These are phyloP conservation scores for Dictyostelium firmibasis DNA, from an alignment of 78 protist genomes.

Conservation along the genomic window DNA sequence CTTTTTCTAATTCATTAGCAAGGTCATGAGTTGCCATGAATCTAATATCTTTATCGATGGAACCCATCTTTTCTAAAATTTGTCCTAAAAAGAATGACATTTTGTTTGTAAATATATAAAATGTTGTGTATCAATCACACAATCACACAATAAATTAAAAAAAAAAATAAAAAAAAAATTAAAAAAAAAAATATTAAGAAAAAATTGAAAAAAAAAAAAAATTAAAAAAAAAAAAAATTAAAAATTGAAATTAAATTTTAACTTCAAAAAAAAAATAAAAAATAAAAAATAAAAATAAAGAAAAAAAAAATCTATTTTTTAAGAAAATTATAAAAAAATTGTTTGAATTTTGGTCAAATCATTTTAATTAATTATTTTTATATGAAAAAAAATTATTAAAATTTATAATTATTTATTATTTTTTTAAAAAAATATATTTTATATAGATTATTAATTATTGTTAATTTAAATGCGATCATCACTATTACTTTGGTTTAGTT, in stretches of 20 bases:
- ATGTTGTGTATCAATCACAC: background rate
- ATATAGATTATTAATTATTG: background rate
- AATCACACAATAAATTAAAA: background rate
- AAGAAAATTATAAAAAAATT: background rate
- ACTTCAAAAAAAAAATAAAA: background rate
- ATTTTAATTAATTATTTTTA: too few species aligned
- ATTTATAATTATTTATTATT: too few species aligned
- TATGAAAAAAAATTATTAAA: too few species aligned
- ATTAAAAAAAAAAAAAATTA: background rate
- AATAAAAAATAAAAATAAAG: background rate
- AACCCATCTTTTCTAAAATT: conserved; percentile 48
- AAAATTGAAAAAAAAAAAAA: background rate
- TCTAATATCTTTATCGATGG: conserved; percentile 82
- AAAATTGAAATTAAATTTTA: background rate
- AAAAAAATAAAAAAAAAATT: background rate
- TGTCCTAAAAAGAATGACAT: conserved; percentile 73
- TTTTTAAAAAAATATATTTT: too few species aligned
- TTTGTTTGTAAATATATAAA: background rate
- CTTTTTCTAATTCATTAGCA: conserved; percentile 77
- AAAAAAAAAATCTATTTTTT: background rate
- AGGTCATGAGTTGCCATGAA: conserved; percentile 87
- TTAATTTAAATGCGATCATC: background rate
- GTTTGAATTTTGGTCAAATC: background rate
- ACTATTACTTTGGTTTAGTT: background rate
- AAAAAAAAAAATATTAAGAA: background rate